Conservation (phyloP, 495 filamentous ascomycete genomes). For the Amphirosellinia nigrospora region DNA sequence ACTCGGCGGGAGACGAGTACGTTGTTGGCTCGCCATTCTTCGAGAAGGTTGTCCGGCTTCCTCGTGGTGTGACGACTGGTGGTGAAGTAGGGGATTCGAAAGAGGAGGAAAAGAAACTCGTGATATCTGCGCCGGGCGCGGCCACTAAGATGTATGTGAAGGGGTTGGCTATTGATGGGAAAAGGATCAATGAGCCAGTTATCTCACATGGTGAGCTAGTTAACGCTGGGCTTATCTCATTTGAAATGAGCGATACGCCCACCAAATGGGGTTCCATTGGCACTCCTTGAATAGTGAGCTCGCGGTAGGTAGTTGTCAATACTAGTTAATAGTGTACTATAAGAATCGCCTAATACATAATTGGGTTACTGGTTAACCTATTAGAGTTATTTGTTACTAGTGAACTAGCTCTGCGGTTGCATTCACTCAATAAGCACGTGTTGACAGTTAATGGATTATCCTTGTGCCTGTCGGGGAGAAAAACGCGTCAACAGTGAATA, state of each 20-base stretch:
- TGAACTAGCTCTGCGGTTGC: too few species aligned
- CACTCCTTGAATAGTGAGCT: constrained; percentile 16
- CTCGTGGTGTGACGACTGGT: constrained; percentile 30
- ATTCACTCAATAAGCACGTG: too few species aligned
- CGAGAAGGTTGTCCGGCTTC: constrained; percentile 35
- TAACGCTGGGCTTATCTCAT: constrained; percentile 31
- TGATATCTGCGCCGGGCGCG: constrained; percentile 37
- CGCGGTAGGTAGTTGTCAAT: neutral
- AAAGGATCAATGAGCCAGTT: constrained; percentile 28
- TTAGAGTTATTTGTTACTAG: too few species aligned
- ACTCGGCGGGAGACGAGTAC: constrained; percentile 39
- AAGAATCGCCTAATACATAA: too few species aligned
- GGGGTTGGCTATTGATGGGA: constrained; percentile 37
- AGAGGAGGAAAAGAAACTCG: constrained; percentile 28
- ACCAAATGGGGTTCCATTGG: constrained; percentile 35
- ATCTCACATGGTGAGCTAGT: constrained; percentile 39
- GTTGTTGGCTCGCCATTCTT: constrained; percentile 41
- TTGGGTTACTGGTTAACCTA: too few species aligned
- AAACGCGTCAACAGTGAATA: too few species aligned
- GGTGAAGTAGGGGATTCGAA: constrained; percentile 20
- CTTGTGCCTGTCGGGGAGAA: too few species aligned
- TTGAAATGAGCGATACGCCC: constrained; percentile 40
- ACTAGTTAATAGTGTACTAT: neutral
- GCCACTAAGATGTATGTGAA: constrained; percentile 36
- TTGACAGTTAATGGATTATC: too few species aligned